Evolutionary conservation across 495 filamentous ascomycete species (phyloP).

Genomic region (Annulohypoxylon maeteangense): DNA sequence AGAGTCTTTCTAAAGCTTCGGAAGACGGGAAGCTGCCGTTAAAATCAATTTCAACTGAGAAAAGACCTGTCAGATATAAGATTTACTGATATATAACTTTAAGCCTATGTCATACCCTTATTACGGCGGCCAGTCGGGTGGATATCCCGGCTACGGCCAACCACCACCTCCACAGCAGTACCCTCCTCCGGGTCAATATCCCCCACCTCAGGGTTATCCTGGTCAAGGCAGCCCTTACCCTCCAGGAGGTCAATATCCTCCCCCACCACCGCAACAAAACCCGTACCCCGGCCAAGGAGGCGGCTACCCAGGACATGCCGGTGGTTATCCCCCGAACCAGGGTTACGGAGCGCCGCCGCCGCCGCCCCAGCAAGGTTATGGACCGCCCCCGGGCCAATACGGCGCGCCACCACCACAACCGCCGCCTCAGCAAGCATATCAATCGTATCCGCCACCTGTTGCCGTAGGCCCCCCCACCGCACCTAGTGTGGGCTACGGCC

Average conservation of each 20-base stretch:
- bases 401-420: constrained; percentile 49
- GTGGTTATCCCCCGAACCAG: constrained; percentile 40
- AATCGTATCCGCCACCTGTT: constrained; percentile 35
- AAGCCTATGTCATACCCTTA: constrained; percentile 38
- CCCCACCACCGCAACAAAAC: constrained; percentile 33
- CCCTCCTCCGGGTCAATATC: constrained; percentile 5
- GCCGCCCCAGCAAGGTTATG: constrained; percentile 45
- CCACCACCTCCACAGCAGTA: background rate
- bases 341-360: constrained; percentile 50
- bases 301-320: constrained; percentile 35
- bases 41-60: background rate
- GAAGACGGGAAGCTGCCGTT: background rate
- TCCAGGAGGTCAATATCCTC: constrained; percentile 42
- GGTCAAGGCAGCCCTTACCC: constrained; percentile 45
- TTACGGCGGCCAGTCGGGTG: constrained; percentile 35
- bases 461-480: constrained; percentile 57
- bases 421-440: constrained; percentile 41
- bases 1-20: background rate
- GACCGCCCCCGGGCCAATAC: constrained; percentile 54
- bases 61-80: background rate
- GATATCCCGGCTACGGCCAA: constrained; percentile 1
- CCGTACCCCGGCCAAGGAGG: constrained; percentile 21
- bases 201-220: constrained; percentile 26
- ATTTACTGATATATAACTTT: background rate
- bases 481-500: constrained; percentile 71